Base-by-base conservation (phyloP, 352 stramenopile species). In the Phytophthora capsici region DNA sequence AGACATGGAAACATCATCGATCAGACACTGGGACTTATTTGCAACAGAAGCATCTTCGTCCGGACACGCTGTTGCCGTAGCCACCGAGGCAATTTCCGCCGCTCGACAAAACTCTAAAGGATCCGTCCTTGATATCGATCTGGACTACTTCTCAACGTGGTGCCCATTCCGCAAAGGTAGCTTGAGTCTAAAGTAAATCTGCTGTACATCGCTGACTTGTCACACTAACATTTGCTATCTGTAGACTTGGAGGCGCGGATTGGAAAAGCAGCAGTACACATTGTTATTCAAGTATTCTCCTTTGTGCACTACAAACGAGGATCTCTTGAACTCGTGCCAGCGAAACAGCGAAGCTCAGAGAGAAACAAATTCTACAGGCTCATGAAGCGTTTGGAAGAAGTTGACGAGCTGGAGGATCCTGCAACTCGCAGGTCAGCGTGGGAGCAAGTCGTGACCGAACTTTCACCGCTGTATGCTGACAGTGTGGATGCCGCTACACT, bases 61-160 rank as follows among this genome's bases (percentile, higher is more conserved):
- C 13, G 28, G 25, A 7, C 26, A 54, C 5, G 51, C 41, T 34
- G 16, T 47, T 23, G 32, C 50, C 25, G 52, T 69, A 53, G 44
- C 60, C n/a, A 26, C 40, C 6, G 50, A 69, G 10, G 74, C 68
- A 14, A 53, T 73, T 0, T 41, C 32, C 25, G 60, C 57, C 22
- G 63, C 77, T 37, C 47, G 46, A 32, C 28, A 57, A 8, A 59
- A 62, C 6, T 71, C 64, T n/a, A 80, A 76, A 45, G 62, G 60
- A 13, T 95, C 75, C 47, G 45, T 97, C 6, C 57, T 97, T 0
- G 89, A 97, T 56, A 86, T 97, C 25, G 91, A 94, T 63, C 60
- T 97, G n/a, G 89, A 97, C 71, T 97, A 94, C 63, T 97, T 96
- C 62, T 94, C 87, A 16, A 95, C 88, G 4, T 90, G 86, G 81